Evolutionary conservation across 352 stramenopile species (phyloP).

Genomic region (Globisporangium abappressorium): DNA sequence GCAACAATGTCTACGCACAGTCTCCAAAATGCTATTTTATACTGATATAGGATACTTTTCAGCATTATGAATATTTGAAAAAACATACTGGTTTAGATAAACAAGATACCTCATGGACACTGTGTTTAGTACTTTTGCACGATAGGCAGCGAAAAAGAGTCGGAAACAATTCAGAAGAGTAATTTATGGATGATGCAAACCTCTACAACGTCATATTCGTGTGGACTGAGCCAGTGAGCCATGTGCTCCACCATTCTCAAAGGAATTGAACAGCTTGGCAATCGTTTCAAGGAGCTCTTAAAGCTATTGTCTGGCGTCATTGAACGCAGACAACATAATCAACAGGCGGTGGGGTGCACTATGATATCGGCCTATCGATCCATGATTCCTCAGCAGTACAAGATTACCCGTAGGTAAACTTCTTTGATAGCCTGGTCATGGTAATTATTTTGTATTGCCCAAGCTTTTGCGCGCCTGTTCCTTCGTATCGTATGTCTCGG

Average conservation of each 20-base stretch:
- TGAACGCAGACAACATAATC: background rate
- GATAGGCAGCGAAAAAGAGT: background rate
- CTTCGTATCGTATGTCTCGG: background rate
- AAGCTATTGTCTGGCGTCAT: background rate
- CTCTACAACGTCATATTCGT: background rate
- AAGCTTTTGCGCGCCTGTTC: background rate
- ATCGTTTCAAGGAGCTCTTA: background rate
- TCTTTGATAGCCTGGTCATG: background rate
- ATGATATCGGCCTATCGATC: background rate
- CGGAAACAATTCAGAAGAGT: background rate
- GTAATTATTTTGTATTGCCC: background rate
- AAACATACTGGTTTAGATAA: too few species aligned
- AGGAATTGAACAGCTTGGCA: background rate
- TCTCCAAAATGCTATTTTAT: too few species aligned
- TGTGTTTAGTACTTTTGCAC: background rate
- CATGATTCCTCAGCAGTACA: background rate
- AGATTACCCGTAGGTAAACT: background rate
- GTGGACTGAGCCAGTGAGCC: background rate
- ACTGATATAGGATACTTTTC: too few species aligned
- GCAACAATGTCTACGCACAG: background rate
- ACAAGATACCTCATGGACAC: background rate
- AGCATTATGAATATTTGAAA: too few species aligned
- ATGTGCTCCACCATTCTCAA: background rate
- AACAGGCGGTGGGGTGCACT: background rate
- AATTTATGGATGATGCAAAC: background rate